Percentiles rank a stretch among this genome's conserved stretches.
Conservation (phyloP, 306 rosid genomes). For the Delonix regia region DNA sequence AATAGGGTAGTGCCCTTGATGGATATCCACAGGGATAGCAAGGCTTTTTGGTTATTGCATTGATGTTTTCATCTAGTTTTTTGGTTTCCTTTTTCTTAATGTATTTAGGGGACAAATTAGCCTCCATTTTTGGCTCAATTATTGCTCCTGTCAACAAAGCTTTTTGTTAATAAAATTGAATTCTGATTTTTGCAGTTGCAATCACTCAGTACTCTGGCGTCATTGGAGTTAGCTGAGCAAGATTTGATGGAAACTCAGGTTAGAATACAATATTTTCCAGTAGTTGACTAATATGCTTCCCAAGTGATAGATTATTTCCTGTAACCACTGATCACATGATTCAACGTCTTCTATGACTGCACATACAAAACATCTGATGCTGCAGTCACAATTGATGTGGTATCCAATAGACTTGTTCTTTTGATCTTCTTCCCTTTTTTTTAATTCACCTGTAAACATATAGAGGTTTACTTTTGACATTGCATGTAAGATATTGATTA, state of each 20-base stretch:
- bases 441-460: not conserved
- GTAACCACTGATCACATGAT: not conserved
- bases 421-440: not conserved
- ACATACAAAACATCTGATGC: not conserved
- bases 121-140: not conserved
- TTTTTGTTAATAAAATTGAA: slow-evolving; percentile 14
- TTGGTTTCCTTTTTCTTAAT: not conserved
- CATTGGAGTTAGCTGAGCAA: slow-evolving; percentile 59
- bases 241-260: slow-evolving; percentile 62
- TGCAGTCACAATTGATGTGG: not conserved
- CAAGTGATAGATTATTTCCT: not conserved
- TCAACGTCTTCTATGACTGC: not conserved
- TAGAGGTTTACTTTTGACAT: not conserved
- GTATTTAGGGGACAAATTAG: not conserved
- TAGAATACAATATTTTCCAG: slow-evolving; percentile 27
- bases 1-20: not conserved
- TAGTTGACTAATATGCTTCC: slow-evolving; percentile 12
- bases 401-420: not conserved
- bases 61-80: not conserved
- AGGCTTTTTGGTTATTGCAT: not conserved
- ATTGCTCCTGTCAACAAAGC: slow-evolving; percentile 1
- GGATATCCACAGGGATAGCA: not conserved
- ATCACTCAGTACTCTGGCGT: slow-evolving; percentile 68
- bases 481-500: not conserved
- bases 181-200: slow-evolving; percentile 62